These are phyloP conservation scores for Aspergillus fijiensis DNA, from an alignment of 2,329 filamentous ascomycete genomes.

Conservation along the genomic window DNA sequence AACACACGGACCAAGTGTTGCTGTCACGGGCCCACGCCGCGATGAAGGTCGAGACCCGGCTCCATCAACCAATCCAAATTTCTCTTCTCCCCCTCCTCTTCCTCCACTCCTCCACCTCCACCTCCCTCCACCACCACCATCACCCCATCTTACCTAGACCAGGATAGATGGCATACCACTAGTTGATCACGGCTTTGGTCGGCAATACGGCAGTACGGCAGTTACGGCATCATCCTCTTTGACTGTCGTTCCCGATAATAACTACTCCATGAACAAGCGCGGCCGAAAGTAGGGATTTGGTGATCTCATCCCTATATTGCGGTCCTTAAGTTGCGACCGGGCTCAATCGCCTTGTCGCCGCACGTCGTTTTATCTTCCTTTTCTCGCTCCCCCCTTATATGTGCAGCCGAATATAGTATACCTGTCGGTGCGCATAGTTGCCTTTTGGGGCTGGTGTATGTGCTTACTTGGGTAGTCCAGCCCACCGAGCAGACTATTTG, in stretches of 20 bases:
- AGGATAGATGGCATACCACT: not conserved
- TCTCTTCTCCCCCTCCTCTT: not conserved
- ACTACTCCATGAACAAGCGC: not conserved
- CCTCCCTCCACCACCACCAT: too few relatives aligned
- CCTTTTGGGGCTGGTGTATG: not conserved
- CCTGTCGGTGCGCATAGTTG: not conserved
- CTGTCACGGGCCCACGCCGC: constrained; percentile 8
- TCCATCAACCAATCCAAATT: constrained; percentile 11
- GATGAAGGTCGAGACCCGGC: constrained; percentile 13
- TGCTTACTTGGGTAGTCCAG: not conserved
- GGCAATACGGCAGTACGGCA: not conserved
- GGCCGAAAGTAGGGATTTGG: not conserved
- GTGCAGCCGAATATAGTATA: not conserved
- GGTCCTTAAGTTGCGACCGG: not conserved
- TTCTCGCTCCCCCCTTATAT: not conserved
- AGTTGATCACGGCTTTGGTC: not conserved
- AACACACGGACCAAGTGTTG: constrained; percentile 21
- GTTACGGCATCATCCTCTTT: not conserved
- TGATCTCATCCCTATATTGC: not conserved
- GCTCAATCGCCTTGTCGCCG: not conserved
- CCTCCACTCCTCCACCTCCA: not conserved
- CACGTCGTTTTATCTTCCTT: not conserved
- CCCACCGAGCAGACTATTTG: not conserved
- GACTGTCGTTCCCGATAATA: not conserved
- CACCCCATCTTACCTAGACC: too few relatives aligned